Percentiles rank a stretch among this genome's conserved stretches.
Conservation (phyloP, 2,329 filamentous ascomycete species). For the Microsporum audouinii region DNA sequence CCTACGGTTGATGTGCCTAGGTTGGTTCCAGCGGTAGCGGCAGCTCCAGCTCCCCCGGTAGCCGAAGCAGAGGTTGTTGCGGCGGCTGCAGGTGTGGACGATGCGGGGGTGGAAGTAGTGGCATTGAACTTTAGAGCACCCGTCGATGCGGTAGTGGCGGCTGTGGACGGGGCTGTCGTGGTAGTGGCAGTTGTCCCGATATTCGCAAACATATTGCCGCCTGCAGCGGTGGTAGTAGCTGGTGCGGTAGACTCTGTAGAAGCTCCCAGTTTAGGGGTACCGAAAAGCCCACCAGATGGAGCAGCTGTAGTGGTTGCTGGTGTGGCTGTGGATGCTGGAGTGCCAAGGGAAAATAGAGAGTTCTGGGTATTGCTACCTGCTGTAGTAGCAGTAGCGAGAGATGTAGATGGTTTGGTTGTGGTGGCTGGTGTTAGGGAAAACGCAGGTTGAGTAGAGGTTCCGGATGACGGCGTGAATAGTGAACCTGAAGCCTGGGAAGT, state of each 20-base stretch:
- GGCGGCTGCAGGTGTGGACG: conserved; percentile 20
- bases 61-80: conserved; percentile 23
- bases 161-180: conserved; percentile 16
- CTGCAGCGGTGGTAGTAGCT: conserved; percentile 23
- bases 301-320: background rate
- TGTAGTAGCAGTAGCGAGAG: conserved; percentile 16
- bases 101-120: conserved; percentile 16
- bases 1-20: conserved; percentile 67
- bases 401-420: conserved; percentile 6
- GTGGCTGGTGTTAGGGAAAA: conserved; percentile 15
- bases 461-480: background rate
- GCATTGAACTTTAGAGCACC: conserved; percentile 7
- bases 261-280: conserved; percentile 25
- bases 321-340: conserved; percentile 19
- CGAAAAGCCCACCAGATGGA: conserved; percentile 29
- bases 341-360: conserved; percentile 23
- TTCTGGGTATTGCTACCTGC: conserved; percentile 13
- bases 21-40: conserved; percentile 24
- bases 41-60: conserved; percentile 22
- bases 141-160: conserved; percentile 22
- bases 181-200: conserved; percentile 21
- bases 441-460: conserved; percentile 6
- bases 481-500: background rate
- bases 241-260: conserved; percentile 25
- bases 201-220: conserved; percentile 11